Evolutionary conservation across 2,329 filamentous ascomycete species (phyloP).

Genomic region (Monilinia polystroma): DNA sequence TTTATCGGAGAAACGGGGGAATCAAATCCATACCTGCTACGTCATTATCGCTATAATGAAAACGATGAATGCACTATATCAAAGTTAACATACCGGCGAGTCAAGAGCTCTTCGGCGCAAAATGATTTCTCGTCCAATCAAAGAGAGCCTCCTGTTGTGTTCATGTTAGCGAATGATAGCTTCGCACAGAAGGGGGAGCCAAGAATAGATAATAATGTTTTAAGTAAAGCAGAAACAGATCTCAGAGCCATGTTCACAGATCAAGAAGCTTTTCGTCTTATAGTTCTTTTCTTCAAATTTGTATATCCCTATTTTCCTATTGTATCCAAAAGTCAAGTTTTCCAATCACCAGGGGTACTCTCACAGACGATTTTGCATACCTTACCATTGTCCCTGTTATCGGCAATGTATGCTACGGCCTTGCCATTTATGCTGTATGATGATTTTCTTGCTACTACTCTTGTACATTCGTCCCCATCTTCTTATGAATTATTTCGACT

Average conservation of each 20-base stretch:
- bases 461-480: conserved; percentile 39
- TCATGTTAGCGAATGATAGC: conserved; percentile 39
- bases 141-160: conserved; percentile 38
- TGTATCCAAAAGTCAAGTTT: conserved; percentile 42
- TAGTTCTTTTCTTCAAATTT: conserved; percentile 45
- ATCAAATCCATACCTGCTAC: conserved; percentile 39
- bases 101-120: conserved; percentile 31
- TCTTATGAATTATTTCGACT: conserved; percentile 39
- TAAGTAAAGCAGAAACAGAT: conserved; percentile 35
- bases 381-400: conserved; percentile 43
- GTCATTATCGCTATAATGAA: conserved; percentile 37
- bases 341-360: conserved; percentile 30
- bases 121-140: conserved; percentile 32
- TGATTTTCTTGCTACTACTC: conserved; percentile 40
- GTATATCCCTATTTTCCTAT: conserved; percentile 48
- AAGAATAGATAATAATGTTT: conserved; percentile 35
- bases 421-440: conserved; percentile 48
- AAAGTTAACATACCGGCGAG: conserved; percentile 38
- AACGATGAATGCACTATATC: conserved; percentile 40
- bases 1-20: conserved; percentile 41
- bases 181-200: conserved; percentile 39
- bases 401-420: conserved; percentile 46
- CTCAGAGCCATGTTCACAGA: conserved; percentile 37
- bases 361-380: conserved; percentile 39
- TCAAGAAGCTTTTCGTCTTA: conserved; percentile 42